Base-by-base conservation (phyloP, 768 basidiomycete species). In the Lactarius pseudohatsudake region DNA sequence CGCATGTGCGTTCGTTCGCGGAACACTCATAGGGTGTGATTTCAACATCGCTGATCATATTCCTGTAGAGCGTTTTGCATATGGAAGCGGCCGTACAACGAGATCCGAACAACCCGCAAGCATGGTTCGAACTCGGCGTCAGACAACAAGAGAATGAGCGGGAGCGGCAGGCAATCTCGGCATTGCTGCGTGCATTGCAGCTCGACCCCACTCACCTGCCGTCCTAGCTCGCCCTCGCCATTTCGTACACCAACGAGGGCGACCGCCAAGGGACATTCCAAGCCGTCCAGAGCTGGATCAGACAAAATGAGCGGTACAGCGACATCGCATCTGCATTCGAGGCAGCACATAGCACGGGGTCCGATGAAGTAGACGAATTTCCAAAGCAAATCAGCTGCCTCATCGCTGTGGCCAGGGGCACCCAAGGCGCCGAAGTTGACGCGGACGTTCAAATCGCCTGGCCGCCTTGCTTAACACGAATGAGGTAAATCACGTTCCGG, bases 101-200 rank as follows among this genome's bases (percentile, higher is more conserved):
- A 47, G 84, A 94, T 72, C 86, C 89, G 67, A 78, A 75, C 10
- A 84, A 91, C 71, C 86, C 91, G 4, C 70, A 77, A 41, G 89
- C 88, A 9, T 99, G 97, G 97, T 96, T 85, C 74, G 85, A 90
- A 70, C 87, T 98, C 59, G 97, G 97, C 30, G 88, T 99, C 59
- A 95, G 92, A 76, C 97, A 98, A 74, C 97, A 99, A 76, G 96
- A 97, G 77, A 97, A 96, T 75, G 97, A 99, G 76, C 87, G 96
- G 18, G 97, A 99, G 77, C 82, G 84, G 9, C 89, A 93, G 72
- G 97, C 97, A 4, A 84, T 98, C 50, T 83, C 87, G 62, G 97
- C 97, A 2, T 83, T 99, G 22, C 79, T 83, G 58, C 89, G 88
- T 63, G 89, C 94, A 13, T 79, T 94, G 59, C 86, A 91, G 67